phyloP scores from a whole-genome alignment of 2,329 filamentous ascomycete species.

The Fusarium domesticum region DNA sequence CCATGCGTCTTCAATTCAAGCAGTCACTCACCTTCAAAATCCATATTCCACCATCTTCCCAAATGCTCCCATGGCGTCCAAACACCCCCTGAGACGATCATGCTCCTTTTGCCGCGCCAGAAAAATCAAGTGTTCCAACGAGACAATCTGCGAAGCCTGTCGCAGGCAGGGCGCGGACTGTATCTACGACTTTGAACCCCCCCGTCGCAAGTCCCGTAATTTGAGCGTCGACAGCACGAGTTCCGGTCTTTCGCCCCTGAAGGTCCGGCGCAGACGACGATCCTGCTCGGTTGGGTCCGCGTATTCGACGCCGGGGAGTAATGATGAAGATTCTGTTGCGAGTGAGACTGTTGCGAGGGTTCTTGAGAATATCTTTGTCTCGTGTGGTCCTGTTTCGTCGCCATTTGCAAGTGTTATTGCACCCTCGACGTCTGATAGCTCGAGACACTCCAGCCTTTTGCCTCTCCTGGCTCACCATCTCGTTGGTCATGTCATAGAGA shows the following conservation, averaged over 20 bases:
- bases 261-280: constrained; percentile 20
- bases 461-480: constrained; percentile 32
- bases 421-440: constrained; percentile 2
- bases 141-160: constrained; percentile 38
- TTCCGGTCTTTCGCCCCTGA: constrained; percentile 13
- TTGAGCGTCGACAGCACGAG: constrained; percentile 28
- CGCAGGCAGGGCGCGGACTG: constrained; percentile 37
- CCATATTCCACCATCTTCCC: no score
- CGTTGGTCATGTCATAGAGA: constrained; percentile 30
- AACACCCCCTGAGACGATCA: constrained; percentile 35
- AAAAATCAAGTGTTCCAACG: constrained; percentile 40
- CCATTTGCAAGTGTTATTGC: background rate
- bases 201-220: constrained; percentile 30
- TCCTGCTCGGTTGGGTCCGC: constrained; percentile 27
- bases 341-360: constrained; percentile 29
- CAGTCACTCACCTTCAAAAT: no score
- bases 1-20: no score
- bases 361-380: constrained; percentile 32
- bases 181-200: constrained; percentile 38
- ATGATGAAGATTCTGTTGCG: constrained; percentile 24
- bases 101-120: constrained; percentile 39
- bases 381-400: constrained; percentile 25
- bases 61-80: constrained; percentile 25
- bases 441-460: constrained; percentile 28
- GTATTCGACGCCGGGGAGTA: constrained; percentile 24